Evolutionary conservation across 805 yeast genomes (phyloP).

Genomic region (Cyberlindnera veronae): DNA sequence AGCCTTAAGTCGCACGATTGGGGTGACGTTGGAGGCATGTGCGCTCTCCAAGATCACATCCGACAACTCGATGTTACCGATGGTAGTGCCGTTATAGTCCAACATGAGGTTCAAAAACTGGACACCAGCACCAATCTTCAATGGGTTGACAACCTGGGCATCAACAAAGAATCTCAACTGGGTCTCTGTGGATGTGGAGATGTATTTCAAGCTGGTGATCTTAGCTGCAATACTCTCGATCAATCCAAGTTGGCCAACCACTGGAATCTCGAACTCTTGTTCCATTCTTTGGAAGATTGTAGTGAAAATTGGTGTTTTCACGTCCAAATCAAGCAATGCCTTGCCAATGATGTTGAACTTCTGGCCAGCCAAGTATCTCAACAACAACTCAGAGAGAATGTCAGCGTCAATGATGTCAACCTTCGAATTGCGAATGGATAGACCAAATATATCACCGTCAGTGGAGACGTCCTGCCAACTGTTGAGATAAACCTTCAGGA

Average conservation of each 20-base stretch:
- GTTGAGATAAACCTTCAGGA: constrained; percentile 16
- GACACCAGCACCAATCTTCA: constrained; percentile 26
- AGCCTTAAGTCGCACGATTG: constrained; percentile 19
- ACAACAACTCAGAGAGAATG: constrained; percentile 6
- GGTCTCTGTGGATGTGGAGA: constrained; percentile 26
- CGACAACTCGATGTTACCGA: constrained; percentile 32
- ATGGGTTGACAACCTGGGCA: constrained; percentile 34
- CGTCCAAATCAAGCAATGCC: constrained; percentile 18
- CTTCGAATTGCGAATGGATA: constrained; percentile 18
- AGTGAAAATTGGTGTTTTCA: constrained; percentile 25
- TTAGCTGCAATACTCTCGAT: constrained; percentile 5
- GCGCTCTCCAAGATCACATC: constrained; percentile 24
- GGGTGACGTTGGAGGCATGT: constrained; percentile 15
- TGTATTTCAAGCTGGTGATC: constrained; percentile 22
- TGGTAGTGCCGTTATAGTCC: constrained; percentile 30
- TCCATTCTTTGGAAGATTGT: constrained; percentile 22
- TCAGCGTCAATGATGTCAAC: constrained; percentile 21
- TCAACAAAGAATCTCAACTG: constrained; percentile 30
- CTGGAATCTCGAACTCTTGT: constrained; percentile 1
- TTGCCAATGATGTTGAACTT: constrained; percentile 2
- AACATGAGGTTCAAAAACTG: constrained; percentile 29
- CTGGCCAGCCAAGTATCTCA: constrained; percentile 10
- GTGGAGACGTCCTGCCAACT: constrained; percentile 25
- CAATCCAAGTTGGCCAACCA: constrained; percentile 3
- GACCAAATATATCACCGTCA: neutral